phyloP scores from a whole-genome alignment of 331 rosid species.

The Malus hybrid region DNA sequence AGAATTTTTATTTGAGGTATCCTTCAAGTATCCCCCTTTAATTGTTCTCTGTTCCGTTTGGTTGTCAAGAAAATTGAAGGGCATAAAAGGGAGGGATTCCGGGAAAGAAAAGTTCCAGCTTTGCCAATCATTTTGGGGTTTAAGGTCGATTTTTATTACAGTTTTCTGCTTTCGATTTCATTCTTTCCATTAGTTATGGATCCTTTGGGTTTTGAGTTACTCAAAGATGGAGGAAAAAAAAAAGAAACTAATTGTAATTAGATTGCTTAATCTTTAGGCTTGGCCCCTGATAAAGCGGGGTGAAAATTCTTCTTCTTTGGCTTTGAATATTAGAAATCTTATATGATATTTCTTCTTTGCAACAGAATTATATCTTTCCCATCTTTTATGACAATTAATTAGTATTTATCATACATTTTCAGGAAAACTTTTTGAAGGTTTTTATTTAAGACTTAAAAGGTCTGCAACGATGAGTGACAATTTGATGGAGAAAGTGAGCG shows the following conservation, averaged over 20 bases:
- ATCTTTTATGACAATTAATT: no score
- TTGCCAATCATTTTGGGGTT: not conserved
- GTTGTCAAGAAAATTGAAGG: not conserved
- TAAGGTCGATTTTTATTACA: not conserved
- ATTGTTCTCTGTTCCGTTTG: not conserved
- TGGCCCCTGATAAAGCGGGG: no score
- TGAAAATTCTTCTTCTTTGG: no score
- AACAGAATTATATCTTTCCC: not conserved
- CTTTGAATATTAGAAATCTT: not conserved
- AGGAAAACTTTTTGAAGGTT: not conserved
- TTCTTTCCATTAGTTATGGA: not conserved
- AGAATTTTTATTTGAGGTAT: not conserved
- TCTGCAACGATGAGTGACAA: constrained; percentile 64
- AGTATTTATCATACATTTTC: not conserved
- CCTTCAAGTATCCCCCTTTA: not conserved
- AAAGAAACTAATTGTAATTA: no score
- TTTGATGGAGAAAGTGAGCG: constrained; percentile 93
- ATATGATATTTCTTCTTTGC: not conserved
- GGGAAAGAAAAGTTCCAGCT: not conserved
- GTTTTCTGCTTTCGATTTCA: no score
- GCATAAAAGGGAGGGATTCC: not conserved
- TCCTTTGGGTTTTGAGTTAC: not conserved
- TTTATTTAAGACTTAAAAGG: constrained; percentile 1
- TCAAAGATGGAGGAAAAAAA: not conserved
- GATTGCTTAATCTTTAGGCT: no score